These are phyloP conservation scores for Phascolomyces articulosus DNA, from an alignment of 371 early-diverging fungal genomes.

Conservation along the genomic window DNA sequence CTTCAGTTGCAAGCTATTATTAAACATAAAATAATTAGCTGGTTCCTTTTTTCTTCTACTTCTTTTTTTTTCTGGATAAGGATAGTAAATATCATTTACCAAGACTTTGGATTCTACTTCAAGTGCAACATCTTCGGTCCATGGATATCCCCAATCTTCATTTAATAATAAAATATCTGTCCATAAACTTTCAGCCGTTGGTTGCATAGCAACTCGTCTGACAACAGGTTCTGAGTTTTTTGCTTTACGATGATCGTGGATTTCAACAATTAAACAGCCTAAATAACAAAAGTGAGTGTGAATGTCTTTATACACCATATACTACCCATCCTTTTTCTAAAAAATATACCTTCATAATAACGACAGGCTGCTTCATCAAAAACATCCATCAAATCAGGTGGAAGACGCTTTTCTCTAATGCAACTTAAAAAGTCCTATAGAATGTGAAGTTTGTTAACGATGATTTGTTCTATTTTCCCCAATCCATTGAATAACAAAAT, in stretches of 20 bases:
- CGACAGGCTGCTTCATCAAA: slow-evolving; percentile 62
- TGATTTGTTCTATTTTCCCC: too few species aligned
- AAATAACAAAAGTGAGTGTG: neutral
- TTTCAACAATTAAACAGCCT: slow-evolving; percentile 62
- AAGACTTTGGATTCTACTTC: slow-evolving; percentile 61
- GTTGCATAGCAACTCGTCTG: slow-evolving; percentile 56
- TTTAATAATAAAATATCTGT: slow-evolving; percentile 59
- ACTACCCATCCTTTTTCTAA: too few species aligned
- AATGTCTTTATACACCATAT: too few species aligned
- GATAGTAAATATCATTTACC: slow-evolving; percentile 45
- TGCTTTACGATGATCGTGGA: slow-evolving; percentile 55
- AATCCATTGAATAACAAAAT: too few species aligned
- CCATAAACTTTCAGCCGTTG: slow-evolving; percentile 64
- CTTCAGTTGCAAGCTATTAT: slow-evolving; percentile 59
- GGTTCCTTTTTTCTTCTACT: neutral
- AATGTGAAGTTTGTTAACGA: too few species aligned
- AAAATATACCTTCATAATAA: slow-evolving; percentile 60
- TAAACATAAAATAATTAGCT: neutral
- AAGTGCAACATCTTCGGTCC: slow-evolving; percentile 55
- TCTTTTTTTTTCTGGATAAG: neutral
- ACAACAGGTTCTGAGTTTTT: slow-evolving; percentile 15
- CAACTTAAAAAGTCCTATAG: slow-evolving; percentile 57
- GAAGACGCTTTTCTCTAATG: slow-evolving; percentile 57
- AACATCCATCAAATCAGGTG: slow-evolving; percentile 62
- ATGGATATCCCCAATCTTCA: slow-evolving; percentile 55